These are phyloP conservation scores for Carex kokanica DNA, from an alignment of 176 grass and related monocot species.

Conservation along the genomic window DNA sequence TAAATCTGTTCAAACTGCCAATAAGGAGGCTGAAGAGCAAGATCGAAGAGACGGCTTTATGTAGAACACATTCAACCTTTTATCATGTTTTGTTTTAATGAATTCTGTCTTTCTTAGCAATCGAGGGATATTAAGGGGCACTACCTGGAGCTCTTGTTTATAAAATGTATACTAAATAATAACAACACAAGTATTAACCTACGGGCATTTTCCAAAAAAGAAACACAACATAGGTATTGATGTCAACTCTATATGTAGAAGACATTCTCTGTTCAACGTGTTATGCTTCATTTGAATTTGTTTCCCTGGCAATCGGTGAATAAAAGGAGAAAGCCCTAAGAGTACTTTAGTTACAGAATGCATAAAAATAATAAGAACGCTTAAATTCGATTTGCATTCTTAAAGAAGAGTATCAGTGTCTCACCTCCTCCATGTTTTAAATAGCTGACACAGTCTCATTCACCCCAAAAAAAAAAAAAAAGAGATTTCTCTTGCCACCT, in stretches of 20 bases:
- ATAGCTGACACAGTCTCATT: neutral
- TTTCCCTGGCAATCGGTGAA: neutral
- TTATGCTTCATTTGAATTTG: neutral
- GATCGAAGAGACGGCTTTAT: constrained; percentile 64
- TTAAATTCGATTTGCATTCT: neutral
- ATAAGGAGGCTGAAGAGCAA: constrained; percentile 82
- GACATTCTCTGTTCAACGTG: neutral
- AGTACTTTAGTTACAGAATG: neutral
- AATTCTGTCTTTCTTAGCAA: neutral
- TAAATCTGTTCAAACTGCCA: constrained; percentile 77
- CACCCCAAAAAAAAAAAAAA: neutral
- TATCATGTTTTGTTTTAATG: neutral
- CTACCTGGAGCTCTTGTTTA: neutral
- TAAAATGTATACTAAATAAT: constrained; percentile 18
- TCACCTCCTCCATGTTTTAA: neutral
- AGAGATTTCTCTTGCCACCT: neutral
- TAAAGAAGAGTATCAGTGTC: neutral
- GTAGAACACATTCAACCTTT: constrained; percentile 24
- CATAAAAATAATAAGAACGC: neutral
- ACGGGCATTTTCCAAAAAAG: neutral
- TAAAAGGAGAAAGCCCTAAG: neutral
- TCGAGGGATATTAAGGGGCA: neutral
- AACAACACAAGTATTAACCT: neutral
- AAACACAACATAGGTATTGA: neutral
- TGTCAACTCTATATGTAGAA: neutral